Evolutionary conservation across 352 stramenopile genomes (phyloP), one percentile per base, ranked within the genome.

Genomic region (Phytophthora agathidicida): DNA sequence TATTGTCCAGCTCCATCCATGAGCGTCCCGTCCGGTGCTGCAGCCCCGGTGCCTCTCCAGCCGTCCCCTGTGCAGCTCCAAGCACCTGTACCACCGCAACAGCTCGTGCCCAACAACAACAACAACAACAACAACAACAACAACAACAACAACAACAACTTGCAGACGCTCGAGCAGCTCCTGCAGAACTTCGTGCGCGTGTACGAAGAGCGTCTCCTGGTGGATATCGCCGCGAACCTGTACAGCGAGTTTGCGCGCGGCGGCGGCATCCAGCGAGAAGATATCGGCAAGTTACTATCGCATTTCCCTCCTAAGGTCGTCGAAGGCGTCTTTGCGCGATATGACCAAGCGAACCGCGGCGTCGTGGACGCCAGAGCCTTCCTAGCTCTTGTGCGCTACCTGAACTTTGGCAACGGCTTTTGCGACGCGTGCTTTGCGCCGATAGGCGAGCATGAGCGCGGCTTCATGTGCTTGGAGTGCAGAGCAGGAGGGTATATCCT

Each of bases 331-430:
- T 73, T 76, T 44, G 48, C 44, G 3, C 57, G 63, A 32, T 76
- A 73, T 42, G 66, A 78, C 56, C 50, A 68, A n/a, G 58, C 62
- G 9, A 28, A 44, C 2, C 52, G 62, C 30, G 71, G 71, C 20
- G 60, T 70, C 11, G 62, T 80, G 23, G 71, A 75, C 31, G 66
- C 71, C 0, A 49, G 59, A 3, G 62, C 62, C 27, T 80, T 80
- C 55, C 49, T 69, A 45, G 54, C 66, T 26, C 58, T 80, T 16
- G 66, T 80, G 26, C 66, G 66, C 5, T 80, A 80, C 47, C 54
- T 80, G 11, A 76, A 80, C 51, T 80, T 80, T 17, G 63, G 66
- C 31, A 71, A 67, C 23, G 63, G 71, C 61, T 80, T 76, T 55
- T 80, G 71, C 22, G 71, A 80, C 63, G 47, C 58, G 38, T 80